A percentile compares a stretch with the other conserved stretches of the same genome.
Evolutionary conservation across 176 grass and related monocot genomes (phyloP).

Genomic region (Oryza australiensis): DNA sequence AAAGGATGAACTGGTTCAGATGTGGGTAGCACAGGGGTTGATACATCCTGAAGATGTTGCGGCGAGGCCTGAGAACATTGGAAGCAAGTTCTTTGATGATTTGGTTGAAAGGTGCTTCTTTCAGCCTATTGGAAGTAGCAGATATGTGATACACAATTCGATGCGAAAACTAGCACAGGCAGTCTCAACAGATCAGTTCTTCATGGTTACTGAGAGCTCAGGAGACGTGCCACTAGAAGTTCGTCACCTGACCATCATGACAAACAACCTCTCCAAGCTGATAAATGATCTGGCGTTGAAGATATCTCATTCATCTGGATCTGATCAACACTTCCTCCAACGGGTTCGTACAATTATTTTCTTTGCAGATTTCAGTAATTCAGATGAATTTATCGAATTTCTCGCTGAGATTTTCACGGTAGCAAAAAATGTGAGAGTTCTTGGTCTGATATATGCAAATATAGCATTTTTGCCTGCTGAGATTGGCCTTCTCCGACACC

Average conservation of each 20-base stretch:
- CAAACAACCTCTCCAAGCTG: conserved; percentile 34
- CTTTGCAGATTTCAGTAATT: conserved; percentile 10
- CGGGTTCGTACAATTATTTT: conserved; percentile 38
- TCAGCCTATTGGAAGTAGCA: conserved; percentile 15
- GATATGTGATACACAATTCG: conserved; percentile 3
- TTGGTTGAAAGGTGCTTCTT: conserved; percentile 38
- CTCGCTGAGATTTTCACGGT: conserved; percentile 21
- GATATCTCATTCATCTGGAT: not conserved
- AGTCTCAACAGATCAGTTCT: conserved; percentile 1
- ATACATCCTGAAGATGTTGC: conserved; percentile 15
- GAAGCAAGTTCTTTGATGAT: conserved; percentile 32
- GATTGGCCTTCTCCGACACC: conserved; percentile 6
- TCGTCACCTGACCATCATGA: conserved; percentile 40
- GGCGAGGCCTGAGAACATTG: conserved; percentile 23
- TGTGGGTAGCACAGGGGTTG: conserved; percentile 42
- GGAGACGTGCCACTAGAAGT: conserved; percentile 30
- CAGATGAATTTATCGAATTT: conserved; percentile 31
- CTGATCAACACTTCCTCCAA: conserved; percentile 36
- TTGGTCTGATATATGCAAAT: conserved; percentile 18
- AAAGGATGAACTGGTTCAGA: conserved; percentile 42
- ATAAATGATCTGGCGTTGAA: conserved; percentile 37
- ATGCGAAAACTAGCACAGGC: conserved; percentile 15
- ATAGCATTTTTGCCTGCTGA: conserved; percentile 36
- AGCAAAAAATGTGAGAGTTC: conserved; percentile 32
- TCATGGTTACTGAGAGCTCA: conserved; percentile 36